Evolutionary conservation across 2,329 filamentous ascomycete genomes (phyloP), one percentile per base, ranked within the genome.

Genomic region (Aureobasidium leucospermi): DNA sequence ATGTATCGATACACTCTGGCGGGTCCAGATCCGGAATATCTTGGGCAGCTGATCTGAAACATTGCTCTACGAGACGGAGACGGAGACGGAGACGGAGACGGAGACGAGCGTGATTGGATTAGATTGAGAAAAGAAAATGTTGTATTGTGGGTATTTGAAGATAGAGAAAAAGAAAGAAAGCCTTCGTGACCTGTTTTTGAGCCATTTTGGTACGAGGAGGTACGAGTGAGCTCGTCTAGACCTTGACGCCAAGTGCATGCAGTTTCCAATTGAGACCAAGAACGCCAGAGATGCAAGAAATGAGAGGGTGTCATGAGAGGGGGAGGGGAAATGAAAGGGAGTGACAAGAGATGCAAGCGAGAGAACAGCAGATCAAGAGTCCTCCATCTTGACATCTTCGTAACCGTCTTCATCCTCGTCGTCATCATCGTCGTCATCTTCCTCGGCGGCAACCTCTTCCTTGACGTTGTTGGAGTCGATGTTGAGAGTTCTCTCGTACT

Each of bases 401-500:
- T 83, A 81, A 43, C 83, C 78, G 5, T 72, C 76, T 10, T 79
- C 77, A 46, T 78, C 85, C 11, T 71, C 78, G 28, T 78, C 77
- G 42, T 80, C 79, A 31, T 76, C 57, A 13, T 76, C 75, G 10
- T 73, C 75, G 58, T 76, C 78, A 8, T 73, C 75, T 11, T 73
- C 71, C 13, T 66, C 63, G 31, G 68, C 67, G 3, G 73, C 78
- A 46, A 76, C 70, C 62, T 79, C 78, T 64, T 81, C 77, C 62
- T 79, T 85, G 56, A 78, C 76, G 61, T 69, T 69, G 28, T 73
- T 69, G 56, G 81, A 79, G 59, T 78, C 80, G 41, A 77, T 76
- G 59, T 80, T 77, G 66, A 75, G 81, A 41, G 76, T 75, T 60
- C 79, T 78, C 66, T 74, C 83, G 62, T 88, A 87, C 69, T 90